Percentiles rank a stretch among this genome's conserved stretches.
These are phyloP conservation scores for Penicillium sclerotiorum DNA, from an alignment of 2,329 filamentous ascomycete genomes.

Conservation along the genomic window DNA sequence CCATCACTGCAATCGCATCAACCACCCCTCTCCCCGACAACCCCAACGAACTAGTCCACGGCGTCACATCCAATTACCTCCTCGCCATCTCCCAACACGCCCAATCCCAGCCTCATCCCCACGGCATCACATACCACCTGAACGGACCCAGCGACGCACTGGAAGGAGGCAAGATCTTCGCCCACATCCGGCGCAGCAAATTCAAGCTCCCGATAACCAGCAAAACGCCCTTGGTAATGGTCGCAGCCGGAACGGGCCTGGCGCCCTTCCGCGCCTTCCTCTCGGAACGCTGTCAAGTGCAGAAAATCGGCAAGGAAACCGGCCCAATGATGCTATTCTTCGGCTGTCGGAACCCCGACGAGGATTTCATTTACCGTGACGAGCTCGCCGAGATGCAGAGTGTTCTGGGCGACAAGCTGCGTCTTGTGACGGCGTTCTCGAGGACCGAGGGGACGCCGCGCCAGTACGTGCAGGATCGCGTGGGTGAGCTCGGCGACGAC, in stretches of 20 bases:
- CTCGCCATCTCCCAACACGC: conserved; percentile 61
- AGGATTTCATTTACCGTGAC: conserved; percentile 42
- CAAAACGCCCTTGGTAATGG: conserved; percentile 54
- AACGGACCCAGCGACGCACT: conserved; percentile 87
- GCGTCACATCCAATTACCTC: conserved; percentile 92
- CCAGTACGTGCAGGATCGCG: conserved; percentile 45
- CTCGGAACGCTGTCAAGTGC: conserved; percentile 43
- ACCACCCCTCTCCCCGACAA: conserved; percentile 72
- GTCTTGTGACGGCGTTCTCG: conserved; percentile 33
- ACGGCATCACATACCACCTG: conserved; percentile 79
- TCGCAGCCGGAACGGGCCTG: conserved; percentile 55
- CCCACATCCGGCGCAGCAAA: conserved; percentile 91
- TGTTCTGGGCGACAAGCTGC: conserved; percentile 19
- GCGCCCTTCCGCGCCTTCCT: conserved; percentile 52
- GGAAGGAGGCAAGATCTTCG: conserved; percentile 82
- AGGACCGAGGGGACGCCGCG: conserved; percentile 19
- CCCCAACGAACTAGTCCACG: conserved; percentile 71
- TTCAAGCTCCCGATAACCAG: conserved; percentile 75
- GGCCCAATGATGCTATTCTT: conserved; percentile 47
- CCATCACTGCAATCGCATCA: conserved; percentile 89
- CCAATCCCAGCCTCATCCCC: conserved; percentile 72
- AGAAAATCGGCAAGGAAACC: conserved; percentile 37
- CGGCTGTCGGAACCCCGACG: conserved; percentile 41
- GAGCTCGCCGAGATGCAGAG: conserved; percentile 32
- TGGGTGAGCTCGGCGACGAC: conserved; percentile 31